Evolutionary conservation across 2,329 filamentous ascomycete species (phyloP), one percentile per base, ranked within the genome.

Genomic region (Colletotrichum chrysophilum): DNA sequence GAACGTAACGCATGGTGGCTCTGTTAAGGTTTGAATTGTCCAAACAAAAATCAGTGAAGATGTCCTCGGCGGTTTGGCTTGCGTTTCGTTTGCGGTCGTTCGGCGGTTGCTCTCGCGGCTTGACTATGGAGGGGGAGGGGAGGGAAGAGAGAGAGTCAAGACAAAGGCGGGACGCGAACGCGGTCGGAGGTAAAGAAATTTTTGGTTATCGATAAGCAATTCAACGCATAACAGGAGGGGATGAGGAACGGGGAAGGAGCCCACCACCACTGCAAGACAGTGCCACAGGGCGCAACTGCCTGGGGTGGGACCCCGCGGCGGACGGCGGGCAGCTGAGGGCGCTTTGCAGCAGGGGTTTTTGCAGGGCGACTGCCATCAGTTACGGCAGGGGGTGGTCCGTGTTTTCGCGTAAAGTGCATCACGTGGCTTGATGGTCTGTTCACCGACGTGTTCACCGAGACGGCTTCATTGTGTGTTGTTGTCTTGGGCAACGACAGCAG

Each of bases 1-100:
- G 78, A 78, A 81, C 81, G 34, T 79, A 77, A 77, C 80, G 80
- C 80, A 82, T 81, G 70, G 68, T 76, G 74, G 34, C 62, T 52
- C n/a, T 52, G 43, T 52, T 52, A 2, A 6, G 43, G 43, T 10
- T 71, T 21, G 8, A 38, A 16, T 58, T 60, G 26, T 30, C 18
- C n/a, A 36, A 28, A 71, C 28, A 68, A 73, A n/a, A 64, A 52
- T 30, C 32, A 58, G 62, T 18, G n/a, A 60, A 36, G 28, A 48
- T 8, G 28, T 36, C 36, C 24, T 38, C n/a, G 28, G 43, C 24
- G 55, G 32, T 60, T 69, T 34, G n/a, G 28, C 24, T 64, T 75
- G 71, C 69, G 73, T 72, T 72, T 52, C 18, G 36, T 4, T 61
- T 21, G 58, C 4, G 28, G 55, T 74, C 48, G 66, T 66, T 66